A percentile compares a stretch with the other conserved stretches of the same genome.
Evolutionary conservation across 169 alveolate genomes (phyloP).

Genomic region (Neospora caninum): DNA sequence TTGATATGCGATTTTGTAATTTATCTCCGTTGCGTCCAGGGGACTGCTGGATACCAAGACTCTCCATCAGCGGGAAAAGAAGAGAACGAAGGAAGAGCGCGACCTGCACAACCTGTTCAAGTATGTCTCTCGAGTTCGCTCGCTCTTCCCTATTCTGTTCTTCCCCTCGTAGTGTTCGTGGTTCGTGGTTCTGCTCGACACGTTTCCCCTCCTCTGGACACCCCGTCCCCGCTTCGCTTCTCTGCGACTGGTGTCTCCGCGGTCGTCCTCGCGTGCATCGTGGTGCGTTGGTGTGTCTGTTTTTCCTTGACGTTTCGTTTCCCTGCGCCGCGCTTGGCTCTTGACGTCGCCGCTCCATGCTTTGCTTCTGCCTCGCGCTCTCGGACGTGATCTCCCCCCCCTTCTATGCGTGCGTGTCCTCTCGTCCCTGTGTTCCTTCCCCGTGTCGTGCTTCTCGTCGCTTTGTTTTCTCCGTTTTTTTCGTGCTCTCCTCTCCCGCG

Average conservation of each 20-base stretch:
- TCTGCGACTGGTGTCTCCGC: neutral
- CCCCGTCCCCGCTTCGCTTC: neutral
- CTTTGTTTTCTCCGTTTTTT: neutral
- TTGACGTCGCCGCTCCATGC: no score
- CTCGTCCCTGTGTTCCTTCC: neutral
- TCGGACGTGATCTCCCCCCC: no score
- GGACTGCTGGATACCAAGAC: conserved; percentile 89
- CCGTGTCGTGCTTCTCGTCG: neutral
- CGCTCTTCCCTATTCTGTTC: neutral
- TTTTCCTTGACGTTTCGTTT: neutral
- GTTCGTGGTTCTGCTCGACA: neutral
- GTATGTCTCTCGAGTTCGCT: neutral
- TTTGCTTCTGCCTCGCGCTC: no score
- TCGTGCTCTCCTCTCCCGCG: neutral
- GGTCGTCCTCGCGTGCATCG: neutral
- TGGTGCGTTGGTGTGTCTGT: neutral
- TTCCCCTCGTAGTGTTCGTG: neutral
- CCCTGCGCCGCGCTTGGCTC: no score
- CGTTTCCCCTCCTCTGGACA: neutral
- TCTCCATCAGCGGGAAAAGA: conserved; percentile 89
- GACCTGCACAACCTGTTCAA: conserved; percentile 84
- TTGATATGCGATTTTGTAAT: neutral
- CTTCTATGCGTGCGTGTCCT: no score
- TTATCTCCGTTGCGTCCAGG: conserved; percentile 45
- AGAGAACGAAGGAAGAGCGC: conserved; percentile 89